phyloP scores from a whole-genome alignment of 306 rosid genomes.

The Trifolium fragiferum region DNA sequence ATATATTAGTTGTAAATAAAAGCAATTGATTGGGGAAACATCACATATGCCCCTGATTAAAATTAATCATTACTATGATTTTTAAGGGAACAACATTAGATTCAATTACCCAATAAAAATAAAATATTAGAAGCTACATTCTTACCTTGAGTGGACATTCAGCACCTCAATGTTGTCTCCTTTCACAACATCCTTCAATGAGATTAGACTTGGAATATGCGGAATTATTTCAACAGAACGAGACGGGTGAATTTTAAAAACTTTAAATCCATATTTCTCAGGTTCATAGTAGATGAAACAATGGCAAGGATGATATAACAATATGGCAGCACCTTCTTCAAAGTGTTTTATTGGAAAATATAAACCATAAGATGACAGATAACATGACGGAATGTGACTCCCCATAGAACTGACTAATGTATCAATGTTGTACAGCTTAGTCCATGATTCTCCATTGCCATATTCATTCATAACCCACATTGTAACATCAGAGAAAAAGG shows the following conservation, averaged over 20 bases:
- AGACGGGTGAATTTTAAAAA: neutral
- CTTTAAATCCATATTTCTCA: neutral
- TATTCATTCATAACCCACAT: slow-evolving; percentile 35
- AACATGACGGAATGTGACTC: too few species aligned
- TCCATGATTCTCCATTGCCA: slow-evolving; percentile 32
- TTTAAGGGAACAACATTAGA: neutral
- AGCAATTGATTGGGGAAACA: neutral
- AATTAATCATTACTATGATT: neutral
- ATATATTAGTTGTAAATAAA: neutral
- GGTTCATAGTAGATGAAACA: neutral
- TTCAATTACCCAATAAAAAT: neutral
- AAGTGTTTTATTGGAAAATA: neutral
- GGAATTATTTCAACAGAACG: neutral
- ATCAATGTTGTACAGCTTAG: neutral
- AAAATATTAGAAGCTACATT: neutral
- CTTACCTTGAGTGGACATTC: slow-evolving; percentile 14
- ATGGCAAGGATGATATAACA: neutral
- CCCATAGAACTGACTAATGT: neutral
- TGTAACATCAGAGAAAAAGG: accelerated
- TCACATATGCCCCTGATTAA: neutral
- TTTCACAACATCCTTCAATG: slow-evolving; percentile 1
- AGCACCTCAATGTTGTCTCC: slow-evolving; percentile 4
- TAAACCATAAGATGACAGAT: neutral
- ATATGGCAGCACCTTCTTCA: neutral
- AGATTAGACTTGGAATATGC: slow-evolving; percentile 15